These are phyloP conservation scores for Camellia japonica DNA, from an alignment of 148 eudicot species.

Conservation along the genomic window DNA sequence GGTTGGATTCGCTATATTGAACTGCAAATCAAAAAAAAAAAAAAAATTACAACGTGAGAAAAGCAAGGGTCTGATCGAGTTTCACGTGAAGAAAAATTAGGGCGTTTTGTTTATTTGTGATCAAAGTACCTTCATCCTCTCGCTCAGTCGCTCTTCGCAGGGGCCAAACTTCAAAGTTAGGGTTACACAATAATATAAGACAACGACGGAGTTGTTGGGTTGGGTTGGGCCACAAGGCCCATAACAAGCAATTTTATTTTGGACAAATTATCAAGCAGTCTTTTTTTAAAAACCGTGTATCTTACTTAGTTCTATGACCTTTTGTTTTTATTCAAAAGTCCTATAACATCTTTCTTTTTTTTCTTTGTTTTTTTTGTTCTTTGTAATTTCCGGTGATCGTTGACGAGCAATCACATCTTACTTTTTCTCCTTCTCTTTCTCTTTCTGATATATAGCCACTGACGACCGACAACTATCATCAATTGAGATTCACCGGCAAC, in stretches of 20 bases:
- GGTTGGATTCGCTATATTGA: conserved; percentile 29
- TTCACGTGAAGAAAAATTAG: not conserved
- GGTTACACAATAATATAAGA: not conserved
- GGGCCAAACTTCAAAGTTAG: not conserved
- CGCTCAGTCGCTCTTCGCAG: not conserved
- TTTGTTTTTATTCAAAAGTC: too few species aligned
- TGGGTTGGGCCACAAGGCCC: not conserved
- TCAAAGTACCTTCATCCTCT: conserved; percentile 2
- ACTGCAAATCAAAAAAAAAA: conserved; percentile 10
- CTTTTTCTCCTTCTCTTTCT: too few species aligned
- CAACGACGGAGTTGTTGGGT: not conserved
- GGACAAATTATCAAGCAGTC: too few species aligned
- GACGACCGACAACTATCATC: too few species aligned
- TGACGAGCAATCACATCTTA: rapidly evolving
- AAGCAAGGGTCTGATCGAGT: not conserved
- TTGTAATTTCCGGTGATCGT: too few species aligned
- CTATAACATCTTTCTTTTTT: too few species aligned
- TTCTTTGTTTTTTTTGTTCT: too few species aligned
- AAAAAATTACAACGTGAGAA: not conserved
- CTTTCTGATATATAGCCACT: too few species aligned
- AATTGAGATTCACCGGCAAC: too few species aligned
- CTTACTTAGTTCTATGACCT: too few species aligned
- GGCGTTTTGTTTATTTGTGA: not conserved
- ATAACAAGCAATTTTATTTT: not conserved
- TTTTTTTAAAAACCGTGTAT: too few species aligned